Base-by-base conservation (phyloP, 2,329 filamentous ascomycete species). In the Trichoderma lentiforme region DNA sequence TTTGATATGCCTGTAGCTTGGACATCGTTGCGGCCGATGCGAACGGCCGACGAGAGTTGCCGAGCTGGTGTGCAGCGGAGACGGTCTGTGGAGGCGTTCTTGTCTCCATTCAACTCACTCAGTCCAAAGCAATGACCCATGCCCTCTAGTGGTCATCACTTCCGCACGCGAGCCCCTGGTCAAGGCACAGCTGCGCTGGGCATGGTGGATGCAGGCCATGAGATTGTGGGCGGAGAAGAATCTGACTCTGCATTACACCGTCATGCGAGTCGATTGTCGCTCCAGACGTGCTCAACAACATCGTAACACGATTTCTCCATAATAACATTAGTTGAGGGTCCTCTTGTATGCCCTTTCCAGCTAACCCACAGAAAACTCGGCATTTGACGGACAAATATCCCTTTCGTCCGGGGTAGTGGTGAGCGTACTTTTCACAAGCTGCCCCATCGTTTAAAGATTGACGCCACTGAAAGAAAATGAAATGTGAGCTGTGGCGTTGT, bases 71-170 rank as follows among this genome's bases (percentile, higher is more conserved):
- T 26, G 51, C 26, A 28, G 62, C 47, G 56, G 70, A 53, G 51
- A 30, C 39, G 30, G 21, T 32, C 26, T 61, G 70, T 53, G 56
- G 70, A 67, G 53, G 62, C 53, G 53, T 36, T 58, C 21, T 24
- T 39, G 53, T 58, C 70, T 66, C 62, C 53, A 43, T 62, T 71
- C 69, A 71, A 65, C 47, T 65, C 61, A 57, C 47, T 56, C 67
- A 30, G 32, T 39, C 47, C 56, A 39, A 57, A 51, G 43, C 15
- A 30, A n/a, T 61, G 63, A 71, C 26, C 70, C 70, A 39, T 62
- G 63, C 39, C 53, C 56, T 39, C 63, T 15, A 14, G 60, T 15
- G 43, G 36, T 28, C 39, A 39, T 47, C 36, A 24, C 21, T 60
- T 24, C 36, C 28, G 51, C 30, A 39, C 14, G 28, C 15, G 28